These are phyloP conservation scores for Acacia confusa DNA, from an alignment of 306 rosid species.

Conservation along the genomic window DNA sequence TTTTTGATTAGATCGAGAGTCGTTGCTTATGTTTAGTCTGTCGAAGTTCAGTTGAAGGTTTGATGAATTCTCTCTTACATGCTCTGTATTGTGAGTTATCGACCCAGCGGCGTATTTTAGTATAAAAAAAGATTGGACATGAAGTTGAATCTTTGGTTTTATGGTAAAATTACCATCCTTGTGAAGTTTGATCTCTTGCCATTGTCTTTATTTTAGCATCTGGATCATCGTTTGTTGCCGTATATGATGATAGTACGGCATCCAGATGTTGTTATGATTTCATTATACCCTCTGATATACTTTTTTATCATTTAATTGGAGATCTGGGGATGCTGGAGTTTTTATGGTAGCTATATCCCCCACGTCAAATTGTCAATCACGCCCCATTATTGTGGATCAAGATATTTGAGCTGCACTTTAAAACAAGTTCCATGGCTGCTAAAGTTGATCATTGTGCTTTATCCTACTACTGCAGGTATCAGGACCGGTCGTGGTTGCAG, in stretches of 20 bases:
- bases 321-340: neutral
- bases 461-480: constrained; percentile 64
- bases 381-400: neutral
- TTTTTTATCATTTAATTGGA: neutral
- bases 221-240: neutral
- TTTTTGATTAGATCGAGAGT: neutral
- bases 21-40: neutral
- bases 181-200: constrained; percentile 11
- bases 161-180: neutral
- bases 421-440: neutral
- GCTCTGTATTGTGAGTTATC: neutral
- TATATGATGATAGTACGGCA: neutral
- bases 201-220: neutral
- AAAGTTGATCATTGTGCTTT: neutral
- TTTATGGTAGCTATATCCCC: neutral
- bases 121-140: neutral
- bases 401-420: neutral
- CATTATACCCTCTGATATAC: neutral
- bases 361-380: neutral
- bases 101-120: neutral
- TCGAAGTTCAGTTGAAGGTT: constrained; percentile 2
- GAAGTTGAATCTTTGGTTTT: neutral
- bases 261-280: neutral
- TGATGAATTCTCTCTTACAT: neutral
- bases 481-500: constrained; percentile 97